Conservation (phyloP, 257 asterid genomes). For the Marsdenia floribunda region DNA sequence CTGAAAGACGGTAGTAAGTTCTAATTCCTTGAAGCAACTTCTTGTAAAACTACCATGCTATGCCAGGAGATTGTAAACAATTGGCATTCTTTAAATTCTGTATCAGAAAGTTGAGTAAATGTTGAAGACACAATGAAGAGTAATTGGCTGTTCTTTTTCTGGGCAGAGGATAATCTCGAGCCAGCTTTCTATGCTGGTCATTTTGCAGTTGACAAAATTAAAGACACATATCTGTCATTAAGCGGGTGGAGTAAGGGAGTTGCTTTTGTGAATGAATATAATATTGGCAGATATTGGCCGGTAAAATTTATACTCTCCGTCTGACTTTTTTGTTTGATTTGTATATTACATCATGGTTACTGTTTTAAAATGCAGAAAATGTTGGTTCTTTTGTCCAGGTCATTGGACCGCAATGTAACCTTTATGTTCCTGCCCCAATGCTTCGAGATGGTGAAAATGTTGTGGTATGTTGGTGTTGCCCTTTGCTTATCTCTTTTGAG, state of each 20-base stretch:
- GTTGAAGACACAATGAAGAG: background rate
- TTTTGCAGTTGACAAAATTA: slow-evolving; percentile 44
- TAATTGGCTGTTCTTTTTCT: slow-evolving; percentile 12
- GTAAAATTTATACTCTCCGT: slow-evolving; percentile 27
- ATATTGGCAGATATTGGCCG: slow-evolving; percentile 93
- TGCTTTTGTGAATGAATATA: slow-evolving; percentile 63
- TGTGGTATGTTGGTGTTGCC: slow-evolving; percentile 40
- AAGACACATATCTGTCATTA: slow-evolving; percentile 77
- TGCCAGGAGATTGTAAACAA: background rate
- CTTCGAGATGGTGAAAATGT: slow-evolving; percentile 62
- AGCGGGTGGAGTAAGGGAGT: slow-evolving; percentile 90
- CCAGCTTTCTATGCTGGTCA: slow-evolving; percentile 73
- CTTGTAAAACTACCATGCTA: background rate
- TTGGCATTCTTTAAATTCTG: background rate
- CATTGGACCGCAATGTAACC: slow-evolving; percentile 87
- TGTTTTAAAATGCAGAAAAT: slow-evolving; percentile 8
- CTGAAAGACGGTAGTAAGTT: slow-evolving; percentile 38
- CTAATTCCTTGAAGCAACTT: background rate
- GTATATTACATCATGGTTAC: background rate
- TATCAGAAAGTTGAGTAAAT: background rate
- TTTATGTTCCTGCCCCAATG: slow-evolving; percentile 84
- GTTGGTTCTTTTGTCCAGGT: slow-evolving; percentile 48
- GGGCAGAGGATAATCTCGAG: slow-evolving; percentile 39
- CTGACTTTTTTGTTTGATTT: background rate
- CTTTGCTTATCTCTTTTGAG: background rate